Percentiles rank a stretch among this genome's conserved stretches.
Evolutionary conservation across 2,329 filamentous ascomycete species (phyloP).

Genomic region (Macroventuria anomochaeta): DNA sequence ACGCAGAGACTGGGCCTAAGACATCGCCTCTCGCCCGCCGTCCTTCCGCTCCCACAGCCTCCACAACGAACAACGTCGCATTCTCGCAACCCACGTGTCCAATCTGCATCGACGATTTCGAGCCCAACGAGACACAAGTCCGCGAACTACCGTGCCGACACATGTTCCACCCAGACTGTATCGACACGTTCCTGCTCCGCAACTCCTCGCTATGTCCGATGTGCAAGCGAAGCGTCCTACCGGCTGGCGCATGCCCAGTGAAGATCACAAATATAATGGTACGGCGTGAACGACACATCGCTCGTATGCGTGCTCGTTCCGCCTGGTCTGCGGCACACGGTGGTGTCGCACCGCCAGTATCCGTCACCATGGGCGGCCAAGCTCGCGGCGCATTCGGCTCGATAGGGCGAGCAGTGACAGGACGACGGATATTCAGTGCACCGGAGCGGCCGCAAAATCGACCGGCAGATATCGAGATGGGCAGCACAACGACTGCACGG

Average conservation of each 20-base stretch:
- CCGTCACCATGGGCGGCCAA: conserved; percentile 1
- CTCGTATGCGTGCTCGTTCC: conserved; percentile 63
- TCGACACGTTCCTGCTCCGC: conserved; percentile 79
- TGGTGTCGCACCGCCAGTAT: background rate
- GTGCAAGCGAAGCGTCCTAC: conserved; percentile 85
- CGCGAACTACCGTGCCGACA: conserved; percentile 88
- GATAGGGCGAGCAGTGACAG: conserved; percentile 30
- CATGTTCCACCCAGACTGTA: conserved; percentile 91
- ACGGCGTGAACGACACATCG: conserved; percentile 74
- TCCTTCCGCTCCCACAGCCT: conserved; percentile 30
- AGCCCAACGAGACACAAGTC: conserved; percentile 72
- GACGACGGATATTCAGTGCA: conserved; percentile 43
- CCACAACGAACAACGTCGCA: conserved; percentile 12
- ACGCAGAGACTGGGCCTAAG: conserved; percentile 28
- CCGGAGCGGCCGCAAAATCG: conserved; percentile 29
- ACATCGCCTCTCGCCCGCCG: conserved; percentile 19
- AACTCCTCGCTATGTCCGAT: conserved; percentile 88
- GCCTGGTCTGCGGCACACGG: conserved; percentile 10
- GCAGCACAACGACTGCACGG: background rate
- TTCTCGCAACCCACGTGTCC: conserved; percentile 78
- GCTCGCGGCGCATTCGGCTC: conserved; percentile 27
- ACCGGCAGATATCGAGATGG: conserved; percentile 44
- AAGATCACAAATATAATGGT: conserved; percentile 80
- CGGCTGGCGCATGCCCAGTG: conserved; percentile 63
- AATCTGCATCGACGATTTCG: conserved; percentile 88